Base-by-base conservation (phyloP, 208 protist genomes). In the Leishmania tropica region DNA sequence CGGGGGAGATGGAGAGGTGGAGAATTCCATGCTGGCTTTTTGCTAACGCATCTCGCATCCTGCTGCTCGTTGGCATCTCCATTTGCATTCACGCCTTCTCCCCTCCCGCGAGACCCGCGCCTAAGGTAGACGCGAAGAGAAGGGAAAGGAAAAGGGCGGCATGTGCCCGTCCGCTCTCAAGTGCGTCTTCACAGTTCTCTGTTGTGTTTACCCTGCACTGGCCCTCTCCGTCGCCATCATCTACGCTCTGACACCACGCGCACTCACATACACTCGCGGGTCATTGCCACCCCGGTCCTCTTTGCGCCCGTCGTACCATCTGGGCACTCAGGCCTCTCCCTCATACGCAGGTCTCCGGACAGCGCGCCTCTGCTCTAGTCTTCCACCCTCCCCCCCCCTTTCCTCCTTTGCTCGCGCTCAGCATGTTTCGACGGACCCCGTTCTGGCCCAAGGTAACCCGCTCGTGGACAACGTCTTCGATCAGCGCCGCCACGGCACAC, bases 401-500 rank as follows among this genome's bases (percentile, higher is more conserved):
- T 15, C 31, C 45, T 64, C 51, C 45, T 42, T 3, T 13, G 2
- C 21, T 79, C 45, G 60, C 31, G 28, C 37, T 56, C 24, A 11
- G n/a, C 13, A 96, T 97, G 94, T 81, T 95, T 68, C 87, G 91
- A 51, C 89, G 86, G 42, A 87, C 91, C 0, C 81, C 86, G 35
- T 87, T 90, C 40, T 74, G 85, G 64, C 75, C 70, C 11, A 97
- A 94, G 83, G 89, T 95, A 45, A 86, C 88, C 13, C 90, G 94
- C 24, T 90, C 90, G 45, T 97, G 94, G 94, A 94, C 94, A 6
- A 94, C 90, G 74, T 65, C 83, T 19, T 91, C 88, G 7, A 94
- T 95, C 79, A 88, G 81, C 65, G 85, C 81, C 31, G 79, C 91
- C 48, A 87, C 88, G 0, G 90, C 94, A 17, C 94, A 97, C 82